Evolutionary conservation across 108 stramenopile species (phyloP).

Genomic region (Halocafeteria seosinensis): DNA sequence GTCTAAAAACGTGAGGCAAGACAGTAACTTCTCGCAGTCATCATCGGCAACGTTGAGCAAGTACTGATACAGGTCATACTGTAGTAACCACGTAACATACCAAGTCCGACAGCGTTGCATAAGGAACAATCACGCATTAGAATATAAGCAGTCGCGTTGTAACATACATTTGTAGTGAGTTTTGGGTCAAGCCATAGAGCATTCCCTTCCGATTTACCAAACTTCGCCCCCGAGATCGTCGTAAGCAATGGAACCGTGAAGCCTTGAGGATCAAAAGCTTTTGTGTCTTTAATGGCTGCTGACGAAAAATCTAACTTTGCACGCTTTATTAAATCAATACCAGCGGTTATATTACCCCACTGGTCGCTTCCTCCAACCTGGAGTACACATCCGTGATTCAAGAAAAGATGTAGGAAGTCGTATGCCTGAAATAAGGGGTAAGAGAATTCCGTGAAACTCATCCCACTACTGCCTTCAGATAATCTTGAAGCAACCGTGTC

Average conservation of each 20-base stretch:
- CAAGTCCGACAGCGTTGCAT: too few relatives aligned
- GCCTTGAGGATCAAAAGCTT: too few relatives aligned
- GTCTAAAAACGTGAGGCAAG: slow-evolving; percentile 66
- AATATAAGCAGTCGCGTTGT: too few relatives aligned
- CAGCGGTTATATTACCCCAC: slow-evolving; percentile 93
- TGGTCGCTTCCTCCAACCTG: slow-evolving; percentile 95
- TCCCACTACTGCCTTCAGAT: slow-evolving; percentile 58
- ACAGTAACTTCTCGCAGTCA: slow-evolving; percentile 74
- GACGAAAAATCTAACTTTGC: too few relatives aligned
- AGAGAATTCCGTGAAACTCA: slow-evolving; percentile 89
- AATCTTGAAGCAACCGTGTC: slow-evolving; percentile 82
- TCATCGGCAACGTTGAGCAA: slow-evolving; percentile 85
- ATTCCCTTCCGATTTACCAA: slow-evolving; percentile 90
- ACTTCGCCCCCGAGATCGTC: slow-evolving; percentile 86
- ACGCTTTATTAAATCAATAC: slow-evolving; percentile 71
- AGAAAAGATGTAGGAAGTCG: slow-evolving; percentile 78
- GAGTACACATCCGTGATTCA: slow-evolving; percentile 50
- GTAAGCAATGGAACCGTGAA: slow-evolving; percentile 91
- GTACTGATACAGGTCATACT: slow-evolving; percentile 97
- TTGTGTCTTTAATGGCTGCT: too few relatives aligned
- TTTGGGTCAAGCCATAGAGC: slow-evolving; percentile 88
- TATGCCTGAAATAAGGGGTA: slow-evolving; percentile 97
- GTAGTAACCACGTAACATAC: too few relatives aligned
- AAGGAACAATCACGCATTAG: too few relatives aligned
- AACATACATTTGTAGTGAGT: slow-evolving; percentile 51